Conservation (phyloP, 208 protist genomes). For the Leishmania amazonensis region DNA sequence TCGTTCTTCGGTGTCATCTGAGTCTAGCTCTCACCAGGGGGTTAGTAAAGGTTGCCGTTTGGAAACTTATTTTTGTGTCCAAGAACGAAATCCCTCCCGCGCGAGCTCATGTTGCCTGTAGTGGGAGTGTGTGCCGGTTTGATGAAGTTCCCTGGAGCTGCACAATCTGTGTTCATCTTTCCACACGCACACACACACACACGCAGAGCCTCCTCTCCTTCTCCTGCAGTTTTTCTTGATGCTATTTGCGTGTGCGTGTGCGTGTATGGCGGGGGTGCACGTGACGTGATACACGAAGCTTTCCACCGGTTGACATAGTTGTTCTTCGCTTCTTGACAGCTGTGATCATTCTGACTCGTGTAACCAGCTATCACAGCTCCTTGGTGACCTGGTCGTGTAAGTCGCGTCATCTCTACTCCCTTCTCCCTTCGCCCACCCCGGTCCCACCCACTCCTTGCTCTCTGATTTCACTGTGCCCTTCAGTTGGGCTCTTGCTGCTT, state of each 20-base stretch:
- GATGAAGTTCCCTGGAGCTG: background rate
- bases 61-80: too few species aligned
- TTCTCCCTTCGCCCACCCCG: too few species aligned
- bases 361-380: background rate
- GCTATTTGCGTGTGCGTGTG: background rate
- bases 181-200: background rate
- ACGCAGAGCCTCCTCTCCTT: background rate
- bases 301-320: background rate
- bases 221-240: background rate
- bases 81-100: background rate
- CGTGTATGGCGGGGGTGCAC: background rate
- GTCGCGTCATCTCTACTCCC: background rate
- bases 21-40: background rate
- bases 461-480: background rate
- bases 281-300: background rate
- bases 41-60: background rate
- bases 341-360: background rate
- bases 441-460: background rate
- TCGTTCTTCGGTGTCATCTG: slow-evolving; percentile 1
- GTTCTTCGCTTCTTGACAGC: background rate
- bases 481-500: background rate
- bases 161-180: background rate
- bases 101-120: background rate
- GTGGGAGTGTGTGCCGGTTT: background rate
- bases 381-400: background rate